A percentile compares a stretch with the other conserved stretches of the same genome.
Evolutionary conservation across 2,329 filamentous ascomycete genomes (phyloP).

Genomic region (Fusarium sp.): DNA sequence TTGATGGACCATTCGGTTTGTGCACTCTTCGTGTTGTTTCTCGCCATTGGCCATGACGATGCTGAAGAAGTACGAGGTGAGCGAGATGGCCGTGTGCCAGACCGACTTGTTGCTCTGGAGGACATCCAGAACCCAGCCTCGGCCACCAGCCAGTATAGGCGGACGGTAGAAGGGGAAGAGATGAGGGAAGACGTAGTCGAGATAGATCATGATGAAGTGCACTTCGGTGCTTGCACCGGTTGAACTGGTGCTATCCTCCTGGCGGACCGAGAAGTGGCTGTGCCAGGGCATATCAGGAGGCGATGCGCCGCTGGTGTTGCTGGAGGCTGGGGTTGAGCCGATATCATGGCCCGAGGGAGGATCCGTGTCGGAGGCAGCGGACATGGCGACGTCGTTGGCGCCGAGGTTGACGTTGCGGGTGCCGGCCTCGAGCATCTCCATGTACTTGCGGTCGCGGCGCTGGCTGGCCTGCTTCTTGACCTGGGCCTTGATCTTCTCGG

Average conservation of each 20-base stretch:
- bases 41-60: constrained; percentile 58
- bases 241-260: constrained; percentile 41
- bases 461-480: constrained; percentile 69
- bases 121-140: constrained; percentile 72
- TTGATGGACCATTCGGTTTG: constrained; percentile 55
- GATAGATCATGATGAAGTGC: constrained; percentile 70
- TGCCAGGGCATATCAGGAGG: constrained; percentile 55
- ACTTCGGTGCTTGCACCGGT: constrained; percentile 51
- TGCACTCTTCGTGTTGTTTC: constrained; percentile 55
- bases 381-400: constrained; percentile 19
- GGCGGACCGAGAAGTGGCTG: constrained; percentile 46
- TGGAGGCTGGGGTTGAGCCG: constrained; percentile 50
- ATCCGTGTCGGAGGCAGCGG: constrained; percentile 51
- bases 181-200: constrained; percentile 75
- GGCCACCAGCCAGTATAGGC: constrained; percentile 68
- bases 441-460: constrained; percentile 66
- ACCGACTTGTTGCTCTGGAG: constrained; percentile 71
- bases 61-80: constrained; percentile 72
- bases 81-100: constrained; percentile 70
- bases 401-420: constrained; percentile 48
- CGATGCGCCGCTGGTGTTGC: constrained; percentile 50
- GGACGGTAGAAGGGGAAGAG: constrained; percentile 76
- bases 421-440: constrained; percentile 59
- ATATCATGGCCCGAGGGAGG: constrained; percentile 43
- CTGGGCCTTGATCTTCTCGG: constrained; percentile 69